A percentile compares a stretch with the other conserved stretches of the same genome.
Evolutionary conservation across 345 rosid species (phyloP).

Genomic region (Melastoma malabathricum): DNA sequence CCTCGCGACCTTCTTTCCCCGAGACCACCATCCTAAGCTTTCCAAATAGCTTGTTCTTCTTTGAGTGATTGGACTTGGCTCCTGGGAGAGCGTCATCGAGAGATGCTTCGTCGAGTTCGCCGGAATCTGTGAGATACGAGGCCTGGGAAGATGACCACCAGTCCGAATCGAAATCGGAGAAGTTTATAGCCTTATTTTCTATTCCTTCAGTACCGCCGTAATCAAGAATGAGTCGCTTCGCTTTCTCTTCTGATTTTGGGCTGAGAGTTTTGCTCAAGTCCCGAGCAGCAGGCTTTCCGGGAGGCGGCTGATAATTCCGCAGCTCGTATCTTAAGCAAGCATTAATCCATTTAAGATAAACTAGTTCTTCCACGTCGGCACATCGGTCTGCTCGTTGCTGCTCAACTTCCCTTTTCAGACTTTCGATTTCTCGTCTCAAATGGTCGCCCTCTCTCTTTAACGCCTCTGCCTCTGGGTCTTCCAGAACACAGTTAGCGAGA

Average conservation of each 20-base stretch:
- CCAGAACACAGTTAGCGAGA: conserved; percentile 41
- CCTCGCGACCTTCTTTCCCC: conserved; percentile 43
- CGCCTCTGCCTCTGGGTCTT: conserved; percentile 53
- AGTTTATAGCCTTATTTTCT: conserved; percentile 17
- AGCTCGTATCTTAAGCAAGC: conserved; percentile 83
- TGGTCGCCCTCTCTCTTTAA: conserved; percentile 27
- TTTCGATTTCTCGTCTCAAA: conserved; percentile 43
- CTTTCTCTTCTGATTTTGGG: conserved; percentile 63
- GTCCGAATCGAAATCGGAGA: conserved; percentile 34
- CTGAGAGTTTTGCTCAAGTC: conserved; percentile 74
- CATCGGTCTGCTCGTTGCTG: conserved; percentile 60
- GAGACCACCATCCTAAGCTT: conserved; percentile 50
- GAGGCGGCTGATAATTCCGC: conserved; percentile 45
- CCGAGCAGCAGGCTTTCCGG: conserved; percentile 64
- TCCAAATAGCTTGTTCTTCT: conserved; percentile 38
- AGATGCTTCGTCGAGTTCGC: conserved; percentile 38
- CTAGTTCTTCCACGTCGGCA: conserved; percentile 56
- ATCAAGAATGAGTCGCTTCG: conserved; percentile 67
- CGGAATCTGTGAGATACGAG: conserved; percentile 39
- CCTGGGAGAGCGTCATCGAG: conserved; percentile 17
- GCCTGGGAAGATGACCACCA: conserved; percentile 51
- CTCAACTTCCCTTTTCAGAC: conserved; percentile 40
- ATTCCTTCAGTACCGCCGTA: conserved; percentile 45
- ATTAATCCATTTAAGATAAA: conserved; percentile 80
- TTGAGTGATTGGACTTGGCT: conserved; percentile 18